Evolutionary conservation across 2,329 filamentous ascomycete species (phyloP), one percentile per base, ranked within the genome.

Genomic region (Epichloe scottii): DNA sequence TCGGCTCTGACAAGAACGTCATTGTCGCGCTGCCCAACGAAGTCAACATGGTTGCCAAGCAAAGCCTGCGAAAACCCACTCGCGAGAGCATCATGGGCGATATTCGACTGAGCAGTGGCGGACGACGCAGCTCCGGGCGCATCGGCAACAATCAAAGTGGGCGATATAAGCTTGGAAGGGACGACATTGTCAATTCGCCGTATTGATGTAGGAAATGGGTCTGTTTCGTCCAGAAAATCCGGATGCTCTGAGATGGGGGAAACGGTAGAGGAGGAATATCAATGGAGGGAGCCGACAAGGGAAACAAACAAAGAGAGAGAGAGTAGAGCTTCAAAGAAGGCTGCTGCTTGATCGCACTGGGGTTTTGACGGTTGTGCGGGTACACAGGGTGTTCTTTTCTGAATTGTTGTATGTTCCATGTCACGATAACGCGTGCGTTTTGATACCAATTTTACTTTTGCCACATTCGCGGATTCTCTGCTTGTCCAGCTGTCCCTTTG

Each of bases 1-100:
- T 89, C 62, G 91, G 91, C 45, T 90, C 85, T 5, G 93, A 98
- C 68, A 95, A 95, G 79, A 96, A 96, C 62, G 89, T 98, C 60
- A 95, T 98, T 62, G 91, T 98, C 37, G 93, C 93, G 1, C 73
- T 98, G 56, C 90, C 93, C 2, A 95, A 98, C 64, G 90, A 97
- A 67, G 93, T 98, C 58, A 94, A 96, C 68, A 97, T 97, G 90
- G 88, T 98, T 12, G 85, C 84, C 44, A 90, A 91, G 68, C 79
- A 85, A 59, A 84, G 82, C 52, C 78, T 98, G 63, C 88, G 88
- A 74, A 84, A 84, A 62, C 89, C 91, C 1, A 97, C 93, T 1
- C 76, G 93, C 38, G 89, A 98, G 73, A 96, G 89, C 66, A 97
- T 98, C 65, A 87, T 87, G 15, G 75, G 79, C 37, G 67, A 82